Conservation (phyloP, 768 basidiomycete genomes). For the Asterophora lycoperdoides region DNA sequence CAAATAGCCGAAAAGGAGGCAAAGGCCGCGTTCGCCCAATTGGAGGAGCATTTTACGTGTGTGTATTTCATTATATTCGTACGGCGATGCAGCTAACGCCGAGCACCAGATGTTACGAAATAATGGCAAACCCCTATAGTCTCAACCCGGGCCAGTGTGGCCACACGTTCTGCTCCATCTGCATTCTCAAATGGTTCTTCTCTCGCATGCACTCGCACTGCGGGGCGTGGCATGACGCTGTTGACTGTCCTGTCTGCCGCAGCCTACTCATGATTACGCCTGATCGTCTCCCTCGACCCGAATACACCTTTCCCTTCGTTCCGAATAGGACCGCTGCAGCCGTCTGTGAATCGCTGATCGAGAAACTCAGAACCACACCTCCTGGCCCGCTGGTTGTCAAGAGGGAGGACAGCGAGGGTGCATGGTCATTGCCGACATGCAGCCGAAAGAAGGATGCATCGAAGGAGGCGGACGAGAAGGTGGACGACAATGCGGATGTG, state of each 20-base stretch:
- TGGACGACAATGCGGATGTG: slow-evolving; percentile 30
- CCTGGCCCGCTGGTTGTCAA: slow-evolving; percentile 35
- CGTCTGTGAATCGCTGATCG: slow-evolving; percentile 49
- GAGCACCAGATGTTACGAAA: slow-evolving; percentile 53
- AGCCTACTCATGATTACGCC: slow-evolving; percentile 47
- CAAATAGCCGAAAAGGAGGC: slow-evolving; percentile 39
- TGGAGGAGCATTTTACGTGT: slow-evolving; percentile 69
- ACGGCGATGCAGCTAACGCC: not conserved
- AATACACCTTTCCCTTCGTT: slow-evolving; percentile 55
- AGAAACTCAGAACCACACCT: slow-evolving; percentile 37
- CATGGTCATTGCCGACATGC: slow-evolving; percentile 34
- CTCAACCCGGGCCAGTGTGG: slow-evolving; percentile 55
- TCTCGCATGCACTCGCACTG: slow-evolving; percentile 59
- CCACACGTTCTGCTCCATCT: slow-evolving; percentile 64
- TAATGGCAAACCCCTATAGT: slow-evolving; percentile 57
- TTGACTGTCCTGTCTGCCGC: slow-evolving; percentile 68
- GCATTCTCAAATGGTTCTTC: slow-evolving; percentile 67
- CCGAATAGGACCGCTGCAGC: slow-evolving; percentile 56
- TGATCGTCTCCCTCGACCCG: slow-evolving; percentile 46
- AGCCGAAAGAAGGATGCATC: slow-evolving; percentile 27
- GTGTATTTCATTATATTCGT: slow-evolving; percentile 22
- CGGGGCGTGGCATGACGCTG: slow-evolving; percentile 63
- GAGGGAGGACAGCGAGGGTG: slow-evolving; percentile 38
- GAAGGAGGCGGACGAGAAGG: slow-evolving; percentile 33
- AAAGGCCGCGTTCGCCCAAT: slow-evolving; percentile 41